A percentile compares a stretch with the other conserved stretches of the same genome.
These are phyloP conservation scores for Tulasnella sp. DNA, from an alignment of 768 basidiomycete species.

Conservation along the genomic window DNA sequence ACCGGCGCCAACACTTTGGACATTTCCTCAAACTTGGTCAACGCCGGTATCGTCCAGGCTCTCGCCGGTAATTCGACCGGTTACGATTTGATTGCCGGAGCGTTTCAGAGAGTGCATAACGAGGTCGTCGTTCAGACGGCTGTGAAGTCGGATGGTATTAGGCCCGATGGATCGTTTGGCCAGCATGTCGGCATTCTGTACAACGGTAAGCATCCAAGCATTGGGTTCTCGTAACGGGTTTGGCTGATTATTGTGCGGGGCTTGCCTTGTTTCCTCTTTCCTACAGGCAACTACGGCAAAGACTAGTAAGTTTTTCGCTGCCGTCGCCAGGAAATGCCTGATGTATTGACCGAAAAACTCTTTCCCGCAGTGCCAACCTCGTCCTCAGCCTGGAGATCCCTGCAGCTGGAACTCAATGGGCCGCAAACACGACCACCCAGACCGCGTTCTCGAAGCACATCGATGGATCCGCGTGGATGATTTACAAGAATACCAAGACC, in stretches of 20 bases:
- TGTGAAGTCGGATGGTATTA: slow-evolving; percentile 52
- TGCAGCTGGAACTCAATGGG: slow-evolving; percentile 52
- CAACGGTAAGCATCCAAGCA: slow-evolving; percentile 38
- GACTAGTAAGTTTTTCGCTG: slow-evolving; percentile 38
- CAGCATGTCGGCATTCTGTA: slow-evolving; percentile 63
- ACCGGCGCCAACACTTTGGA: slow-evolving; percentile 22
- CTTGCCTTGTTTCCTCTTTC: slow-evolving; percentile 39
- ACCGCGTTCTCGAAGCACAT: slow-evolving; percentile 49
- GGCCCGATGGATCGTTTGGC: slow-evolving; percentile 38
- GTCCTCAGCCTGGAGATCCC: slow-evolving; percentile 54
- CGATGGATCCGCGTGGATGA: slow-evolving; percentile 62
- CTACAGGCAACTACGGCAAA: slow-evolving; percentile 58
- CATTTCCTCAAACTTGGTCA: slow-evolving; percentile 17
- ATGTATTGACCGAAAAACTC: background rate
- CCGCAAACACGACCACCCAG: slow-evolving; percentile 37
- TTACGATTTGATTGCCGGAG: slow-evolving; percentile 38
- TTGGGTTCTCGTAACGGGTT: too few relatives aligned
- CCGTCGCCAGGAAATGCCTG: too few relatives aligned
- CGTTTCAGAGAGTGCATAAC: slow-evolving; percentile 44
- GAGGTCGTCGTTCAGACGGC: slow-evolving; percentile 46
- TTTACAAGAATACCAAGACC: slow-evolving; percentile 51
- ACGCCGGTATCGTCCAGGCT: background rate
- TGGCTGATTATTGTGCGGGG: background rate
- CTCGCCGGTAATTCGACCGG: slow-evolving; percentile 28
- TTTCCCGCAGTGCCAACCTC: slow-evolving; percentile 36